A percentile compares a stretch with the other conserved stretches of the same genome.
Evolutionary conservation across 2,329 filamentous ascomycete species (phyloP).

Genomic region (Xylaria arbuscula): DNA sequence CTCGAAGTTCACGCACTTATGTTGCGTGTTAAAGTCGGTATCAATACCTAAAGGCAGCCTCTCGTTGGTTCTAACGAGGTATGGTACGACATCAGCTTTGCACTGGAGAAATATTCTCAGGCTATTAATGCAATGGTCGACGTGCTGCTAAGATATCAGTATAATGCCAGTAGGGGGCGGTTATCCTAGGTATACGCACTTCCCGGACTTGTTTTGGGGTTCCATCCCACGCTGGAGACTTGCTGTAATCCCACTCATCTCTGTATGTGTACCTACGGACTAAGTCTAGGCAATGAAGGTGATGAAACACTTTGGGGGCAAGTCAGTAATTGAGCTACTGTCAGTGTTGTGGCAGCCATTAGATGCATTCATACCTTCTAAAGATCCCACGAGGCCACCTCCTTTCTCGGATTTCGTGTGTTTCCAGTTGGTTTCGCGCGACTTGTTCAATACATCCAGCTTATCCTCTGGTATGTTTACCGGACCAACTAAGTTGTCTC

Average conservation of each 20-base stretch:
- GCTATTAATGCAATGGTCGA: constrained; percentile 2
- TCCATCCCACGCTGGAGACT: neutral
- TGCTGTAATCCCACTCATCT: constrained; percentile 5
- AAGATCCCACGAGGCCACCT: neutral
- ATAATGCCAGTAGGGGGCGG: neutral
- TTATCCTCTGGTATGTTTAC: neutral
- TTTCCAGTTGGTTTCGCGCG: neutral
- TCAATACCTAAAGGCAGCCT: neutral
- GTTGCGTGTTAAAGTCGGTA: neutral
- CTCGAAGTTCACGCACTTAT: neutral
- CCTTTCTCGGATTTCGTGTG: neutral
- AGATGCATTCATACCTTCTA: neutral
- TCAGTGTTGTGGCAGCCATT: no score
- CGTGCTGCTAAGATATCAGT: neutral
- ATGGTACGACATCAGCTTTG: neutral
- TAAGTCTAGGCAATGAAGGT: neutral
- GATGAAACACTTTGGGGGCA: neutral
- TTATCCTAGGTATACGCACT: neutral
- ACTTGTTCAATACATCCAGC: neutral
- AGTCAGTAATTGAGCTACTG: no score
- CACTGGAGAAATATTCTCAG: neutral
- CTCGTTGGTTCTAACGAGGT: neutral
- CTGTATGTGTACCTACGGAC: neutral
- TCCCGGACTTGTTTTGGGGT: neutral
- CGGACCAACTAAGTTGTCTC: neutral